phyloP scores from a whole-genome alignment of 306 rosid species.

The Trifolium fragiferum region DNA sequence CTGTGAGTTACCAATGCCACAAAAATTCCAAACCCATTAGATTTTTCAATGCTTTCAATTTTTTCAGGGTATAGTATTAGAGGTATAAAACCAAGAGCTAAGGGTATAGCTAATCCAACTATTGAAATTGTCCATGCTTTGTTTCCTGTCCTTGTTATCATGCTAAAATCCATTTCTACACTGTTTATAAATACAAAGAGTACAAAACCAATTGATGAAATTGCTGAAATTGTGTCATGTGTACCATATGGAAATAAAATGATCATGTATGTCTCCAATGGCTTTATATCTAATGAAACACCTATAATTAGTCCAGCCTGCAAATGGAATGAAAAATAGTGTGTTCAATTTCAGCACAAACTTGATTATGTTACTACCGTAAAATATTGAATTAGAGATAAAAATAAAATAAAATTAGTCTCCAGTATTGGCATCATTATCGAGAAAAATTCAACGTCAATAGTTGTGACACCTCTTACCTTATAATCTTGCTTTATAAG shows the following conservation, averaged over 20 bases:
- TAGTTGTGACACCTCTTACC: too few relatives aligned
- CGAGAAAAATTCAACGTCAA: too few relatives aligned
- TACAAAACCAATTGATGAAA: slow-evolving; percentile 47
- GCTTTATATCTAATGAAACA: slow-evolving; percentile 19
- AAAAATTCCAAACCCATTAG: background rate
- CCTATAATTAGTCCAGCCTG: slow-evolving; percentile 59
- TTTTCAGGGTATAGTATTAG: background rate
- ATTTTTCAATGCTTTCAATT: background rate
- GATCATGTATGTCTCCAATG: background rate
- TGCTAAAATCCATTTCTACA: slow-evolving; percentile 61
- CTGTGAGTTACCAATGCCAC: slow-evolving; percentile 33
- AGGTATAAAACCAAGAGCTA: background rate
- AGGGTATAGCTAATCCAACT: slow-evolving; percentile 24
- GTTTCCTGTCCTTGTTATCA: slow-evolving; percentile 52
- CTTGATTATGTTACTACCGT: too few relatives aligned
- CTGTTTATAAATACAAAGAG: slow-evolving; percentile 54
- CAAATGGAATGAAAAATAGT: background rate
- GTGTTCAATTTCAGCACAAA: too few relatives aligned
- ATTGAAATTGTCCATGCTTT: slow-evolving; percentile 48
- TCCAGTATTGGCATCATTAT: too few relatives aligned
- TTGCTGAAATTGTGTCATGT: slow-evolving; percentile 44
- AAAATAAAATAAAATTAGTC: too few relatives aligned
- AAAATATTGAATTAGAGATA: too few relatives aligned
- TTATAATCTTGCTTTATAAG: too few relatives aligned
- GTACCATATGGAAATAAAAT: slow-evolving; percentile 46